phyloP scores from a whole-genome alignment of 768 basidiomycete species.

The Russula vinacea region DNA sequence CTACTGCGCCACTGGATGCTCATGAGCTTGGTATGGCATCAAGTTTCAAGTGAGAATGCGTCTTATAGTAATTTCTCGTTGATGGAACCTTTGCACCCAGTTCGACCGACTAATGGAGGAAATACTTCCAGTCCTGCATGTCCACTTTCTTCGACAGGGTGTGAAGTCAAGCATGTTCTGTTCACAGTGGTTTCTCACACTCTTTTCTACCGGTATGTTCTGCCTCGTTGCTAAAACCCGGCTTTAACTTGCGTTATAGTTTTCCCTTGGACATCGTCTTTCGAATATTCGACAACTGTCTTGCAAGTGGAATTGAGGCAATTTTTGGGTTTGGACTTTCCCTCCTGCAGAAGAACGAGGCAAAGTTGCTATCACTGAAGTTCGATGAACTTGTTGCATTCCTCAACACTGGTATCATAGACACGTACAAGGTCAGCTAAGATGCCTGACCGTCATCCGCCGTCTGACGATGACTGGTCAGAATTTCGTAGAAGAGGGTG shows the following conservation, averaged over 20 bases:
- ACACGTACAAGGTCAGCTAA: constrained; percentile 62
- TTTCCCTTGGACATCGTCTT: constrained; percentile 94
- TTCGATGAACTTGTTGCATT: constrained; percentile 90
- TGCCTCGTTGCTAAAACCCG: neutral
- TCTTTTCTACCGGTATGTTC: constrained; percentile 89
- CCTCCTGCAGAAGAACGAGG: constrained; percentile 85
- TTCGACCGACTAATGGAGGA: constrained; percentile 96
- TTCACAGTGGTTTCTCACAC: constrained; percentile 96
- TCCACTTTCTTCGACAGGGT: constrained; percentile 91
- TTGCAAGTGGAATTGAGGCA: constrained; percentile 96
- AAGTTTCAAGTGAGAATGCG: constrained; percentile 56
- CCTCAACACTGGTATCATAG: constrained; percentile 77
- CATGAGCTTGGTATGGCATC: neutral
- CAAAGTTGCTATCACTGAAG: constrained; percentile 68
- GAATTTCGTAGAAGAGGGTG: neutral
- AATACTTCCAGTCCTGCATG: constrained; percentile 80
- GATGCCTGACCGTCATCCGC: neutral
- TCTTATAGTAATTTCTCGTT: neutral
- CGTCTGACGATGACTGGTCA: neutral
- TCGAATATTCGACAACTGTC: constrained; percentile 93
- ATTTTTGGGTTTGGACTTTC: constrained; percentile 91
- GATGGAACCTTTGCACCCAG: constrained; percentile 41
- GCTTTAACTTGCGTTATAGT: constrained; percentile 40
- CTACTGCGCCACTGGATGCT: neutral
- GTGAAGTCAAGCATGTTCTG: constrained; percentile 98